Percentiles rank a stretch among this genome's conserved stretches.
These are phyloP conservation scores for Hymenoscyphus scutula DNA, from an alignment of 2,329 filamentous ascomycete species.

Conservation along the genomic window DNA sequence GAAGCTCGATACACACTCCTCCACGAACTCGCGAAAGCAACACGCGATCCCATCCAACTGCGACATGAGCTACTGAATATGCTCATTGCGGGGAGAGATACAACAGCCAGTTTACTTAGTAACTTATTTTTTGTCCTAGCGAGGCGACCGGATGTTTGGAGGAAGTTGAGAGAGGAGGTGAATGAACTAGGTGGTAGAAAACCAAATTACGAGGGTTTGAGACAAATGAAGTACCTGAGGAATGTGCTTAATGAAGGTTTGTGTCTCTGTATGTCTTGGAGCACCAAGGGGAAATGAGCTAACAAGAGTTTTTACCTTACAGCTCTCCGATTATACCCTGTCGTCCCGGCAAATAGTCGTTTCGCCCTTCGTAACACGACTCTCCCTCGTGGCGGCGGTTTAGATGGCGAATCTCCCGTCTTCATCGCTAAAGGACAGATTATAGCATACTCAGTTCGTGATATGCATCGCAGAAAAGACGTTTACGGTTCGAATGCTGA, in stretches of 20 bases:
- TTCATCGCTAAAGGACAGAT: slow-evolving; percentile 26
- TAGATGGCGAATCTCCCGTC: slow-evolving; percentile 27
- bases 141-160: background rate
- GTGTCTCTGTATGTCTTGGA: background rate
- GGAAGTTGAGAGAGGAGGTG: slow-evolving; percentile 36
- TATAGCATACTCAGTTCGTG: slow-evolving; percentile 15
- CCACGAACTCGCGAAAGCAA: slow-evolving; percentile 8
- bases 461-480: slow-evolving; percentile 39
- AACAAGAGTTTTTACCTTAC: background rate
- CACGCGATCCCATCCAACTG: background rate
- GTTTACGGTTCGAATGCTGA: slow-evolving; percentile 12
- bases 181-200: slow-evolving; percentile 34
- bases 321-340: slow-evolving; percentile 42
- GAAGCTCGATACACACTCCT: background rate
- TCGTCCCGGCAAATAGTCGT: slow-evolving; percentile 33
- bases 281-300: too few species aligned
- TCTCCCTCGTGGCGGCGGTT: slow-evolving; percentile 34
- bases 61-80: slow-evolving; percentile 3
- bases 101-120: background rate
- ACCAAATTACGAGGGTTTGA: slow-evolving; percentile 55
- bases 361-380: slow-evolving; percentile 42
- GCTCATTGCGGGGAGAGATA: slow-evolving; percentile 5
- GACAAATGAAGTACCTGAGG: slow-evolving; percentile 54
- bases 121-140: background rate
- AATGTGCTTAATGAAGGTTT: slow-evolving; percentile 49